Evolutionary conservation across 2,329 filamentous ascomycete genomes (phyloP).

Genomic region (Phoma herbarum): DNA sequence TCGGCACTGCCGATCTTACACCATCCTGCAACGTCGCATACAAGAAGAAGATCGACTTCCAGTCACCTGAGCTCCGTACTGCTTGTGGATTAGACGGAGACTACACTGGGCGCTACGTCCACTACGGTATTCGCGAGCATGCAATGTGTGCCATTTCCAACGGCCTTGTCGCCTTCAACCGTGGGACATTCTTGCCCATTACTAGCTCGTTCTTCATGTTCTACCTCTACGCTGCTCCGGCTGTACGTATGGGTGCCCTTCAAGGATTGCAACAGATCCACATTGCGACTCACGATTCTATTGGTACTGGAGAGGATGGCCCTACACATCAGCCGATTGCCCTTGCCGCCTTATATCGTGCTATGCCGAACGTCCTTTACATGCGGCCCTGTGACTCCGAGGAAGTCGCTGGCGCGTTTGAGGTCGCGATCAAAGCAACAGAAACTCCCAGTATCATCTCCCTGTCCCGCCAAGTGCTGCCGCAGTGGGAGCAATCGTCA

Average conservation of each 20-base stretch:
- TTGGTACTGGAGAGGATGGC: neutral
- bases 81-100: slow-evolving; percentile 56
- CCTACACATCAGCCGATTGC: neutral
- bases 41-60: slow-evolving; percentile 60
- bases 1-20: slow-evolving; percentile 68
- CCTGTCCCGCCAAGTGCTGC: slow-evolving; percentile 56
- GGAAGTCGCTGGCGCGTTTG: slow-evolving; percentile 49
- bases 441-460: slow-evolving; percentile 59
- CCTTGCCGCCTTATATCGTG: neutral
- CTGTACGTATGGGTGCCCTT: neutral
- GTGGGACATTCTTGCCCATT: slow-evolving; percentile 61
- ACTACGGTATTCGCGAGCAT: slow-evolving; percentile 38
- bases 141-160: slow-evolving; percentile 53
- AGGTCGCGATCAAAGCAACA: slow-evolving; percentile 55
- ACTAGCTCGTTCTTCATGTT: slow-evolving; percentile 70
- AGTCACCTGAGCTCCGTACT: slow-evolving; percentile 42
- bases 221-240: slow-evolving; percentile 59
- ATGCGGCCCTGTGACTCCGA: neutral
- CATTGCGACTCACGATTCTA: neutral
- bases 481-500: slow-evolving; percentile 52
- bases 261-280: neutral
- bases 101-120: slow-evolving; percentile 39
- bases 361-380: neutral
- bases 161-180: slow-evolving; percentile 61
- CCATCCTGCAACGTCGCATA: slow-evolving; percentile 61